Percentiles rank a stretch among this genome's conserved stretches.
phyloP scores from a whole-genome alignment of 2,329 filamentous ascomycete species.

The Sordariomycetes sp. region DNA sequence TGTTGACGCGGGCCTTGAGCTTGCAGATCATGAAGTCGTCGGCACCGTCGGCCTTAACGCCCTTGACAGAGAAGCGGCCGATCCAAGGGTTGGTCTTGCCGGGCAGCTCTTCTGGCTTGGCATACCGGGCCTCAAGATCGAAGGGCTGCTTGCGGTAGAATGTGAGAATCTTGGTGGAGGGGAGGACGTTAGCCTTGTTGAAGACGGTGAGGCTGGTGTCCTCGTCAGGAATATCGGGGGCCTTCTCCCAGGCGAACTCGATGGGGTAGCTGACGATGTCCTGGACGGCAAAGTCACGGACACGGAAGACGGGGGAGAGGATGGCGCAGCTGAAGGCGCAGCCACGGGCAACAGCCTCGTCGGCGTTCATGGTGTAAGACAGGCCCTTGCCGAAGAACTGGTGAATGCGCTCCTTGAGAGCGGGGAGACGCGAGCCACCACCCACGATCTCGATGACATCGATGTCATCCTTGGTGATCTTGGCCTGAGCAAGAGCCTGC shows the following conservation, averaged over 20 bases:
- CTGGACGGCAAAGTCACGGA: slow-evolving; percentile 95
- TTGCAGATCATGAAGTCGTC: slow-evolving; percentile 99
- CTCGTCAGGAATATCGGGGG: slow-evolving; percentile 94
- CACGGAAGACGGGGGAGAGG: slow-evolving; percentile 93
- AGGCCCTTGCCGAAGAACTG: slow-evolving; percentile 87
- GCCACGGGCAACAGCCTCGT: slow-evolving; percentile 91
- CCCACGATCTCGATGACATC: slow-evolving; percentile 90
- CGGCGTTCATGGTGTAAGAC: slow-evolving; percentile 95
- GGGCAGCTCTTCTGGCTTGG: slow-evolving; percentile 75
- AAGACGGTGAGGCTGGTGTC: slow-evolving; percentile 96
- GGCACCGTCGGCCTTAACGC: slow-evolving; percentile 84
- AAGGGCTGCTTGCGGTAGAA: slow-evolving; percentile 99
- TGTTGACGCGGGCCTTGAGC: slow-evolving; percentile 92
- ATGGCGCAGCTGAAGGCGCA: slow-evolving; percentile 98
- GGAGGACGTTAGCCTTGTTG: slow-evolving; percentile 93
- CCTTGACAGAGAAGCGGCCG: slow-evolving; percentile 95
- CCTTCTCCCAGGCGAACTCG: slow-evolving; percentile 98
- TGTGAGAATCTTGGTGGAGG: slow-evolving; percentile 97
- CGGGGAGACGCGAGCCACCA: slow-evolving; percentile 86
- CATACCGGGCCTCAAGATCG: slow-evolving; percentile 90
- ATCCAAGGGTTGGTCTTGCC: slow-evolving; percentile 93
- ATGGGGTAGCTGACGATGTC: slow-evolving; percentile 98
- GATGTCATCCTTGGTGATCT: slow-evolving; percentile 84
- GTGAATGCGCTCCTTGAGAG: slow-evolving; percentile 83
- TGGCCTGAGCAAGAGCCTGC: slow-evolving; percentile 88